Evolutionary conservation across 345 rosid species (phyloP), one percentile per base, ranked within the genome.

Genomic region (Euphorbia peplus): DNA sequence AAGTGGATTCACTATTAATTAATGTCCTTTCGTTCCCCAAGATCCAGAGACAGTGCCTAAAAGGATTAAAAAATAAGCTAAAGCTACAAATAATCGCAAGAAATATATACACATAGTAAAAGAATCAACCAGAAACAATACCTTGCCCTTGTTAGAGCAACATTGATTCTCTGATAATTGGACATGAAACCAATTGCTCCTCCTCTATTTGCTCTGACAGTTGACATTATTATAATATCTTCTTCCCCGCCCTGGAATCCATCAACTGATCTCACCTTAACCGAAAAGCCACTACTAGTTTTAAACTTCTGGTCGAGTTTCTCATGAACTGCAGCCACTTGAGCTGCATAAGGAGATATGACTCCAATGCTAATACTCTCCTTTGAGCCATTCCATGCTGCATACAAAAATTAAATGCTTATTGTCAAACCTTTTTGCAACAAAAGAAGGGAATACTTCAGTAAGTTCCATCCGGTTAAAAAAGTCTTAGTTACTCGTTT

Each of bases 111-210:
- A 24, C 0, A 13, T 3, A 39, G 29, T n/a, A 18, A 56, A 16
- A 42, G 22, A 41, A 16, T 1, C 28, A 35, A 0, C 44, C 5
- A 5, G 21, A 15, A 50, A 21, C 15, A 46, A 46, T 68, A 74
- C 78, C 78, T 62, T 8, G 78, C 78, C 42, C 78, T 55, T 21
- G 78, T 74, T 44, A 10, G 41, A 81, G 87, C 87, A 79, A 81
- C 83, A 63, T 30, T 30, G 77, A 47, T 28, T 25, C 77, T 52
- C 16, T 35, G 72, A 6, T 14, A 28, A 63, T 68, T 30, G 1
- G 72, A 68, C 29, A 74, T 14, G 28, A 74, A 74, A 8, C 77
- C 73, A 53, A 74, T 44, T 4, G 28, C 51, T 5, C 78, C 73
- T 3, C 30, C 4, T 19, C 25, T 25, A 48, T 74, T 74, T 24